These are phyloP conservation scores for Cutaneotrichosporon dermatis DNA, from an alignment of 1,284 basidiomycete genomes.

Conservation along the genomic window DNA sequence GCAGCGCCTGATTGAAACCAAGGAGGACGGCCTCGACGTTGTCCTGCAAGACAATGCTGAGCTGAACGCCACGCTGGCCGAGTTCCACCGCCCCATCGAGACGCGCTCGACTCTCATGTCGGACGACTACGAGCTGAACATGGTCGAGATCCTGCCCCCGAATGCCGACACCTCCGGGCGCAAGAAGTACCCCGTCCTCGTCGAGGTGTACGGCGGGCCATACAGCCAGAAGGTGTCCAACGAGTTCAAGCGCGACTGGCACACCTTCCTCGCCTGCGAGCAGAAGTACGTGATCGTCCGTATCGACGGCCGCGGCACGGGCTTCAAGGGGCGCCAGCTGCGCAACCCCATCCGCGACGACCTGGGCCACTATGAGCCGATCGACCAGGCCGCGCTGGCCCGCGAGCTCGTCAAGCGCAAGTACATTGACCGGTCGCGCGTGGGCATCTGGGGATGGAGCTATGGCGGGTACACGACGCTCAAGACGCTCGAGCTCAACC, in stretches of 20 bases:
- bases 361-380: conserved; percentile 78
- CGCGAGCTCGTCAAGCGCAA: conserved; percentile 44
- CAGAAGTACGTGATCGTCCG: conserved; percentile 80
- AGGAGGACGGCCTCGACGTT: conserved; percentile 50
- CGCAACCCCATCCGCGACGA: conserved; percentile 79
- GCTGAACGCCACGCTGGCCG: conserved; percentile 64
- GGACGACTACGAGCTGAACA: conserved; percentile 80
- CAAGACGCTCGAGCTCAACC: conserved; percentile 82
- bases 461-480: conserved; percentile 91
- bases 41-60: conserved; percentile 66
- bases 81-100: conserved; percentile 70
- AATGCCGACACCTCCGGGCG: conserved; percentile 86
- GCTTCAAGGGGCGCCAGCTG: conserved; percentile 75
- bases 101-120: conserved; percentile 66
- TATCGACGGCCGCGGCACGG: conserved; percentile 92
- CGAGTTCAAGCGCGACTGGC: conserved; percentile 71
- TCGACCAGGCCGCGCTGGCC: conserved; percentile 82
- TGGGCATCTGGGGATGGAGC: conserved; percentile 95
- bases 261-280: conserved; percentile 75
- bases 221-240: conserved; percentile 70
- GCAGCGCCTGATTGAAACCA: conserved; percentile 70
- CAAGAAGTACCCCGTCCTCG: conserved; percentile 88
- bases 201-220: conserved; percentile 90
- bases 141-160: conserved; percentile 83
- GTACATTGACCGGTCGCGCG: conserved; percentile 59